A percentile compares a stretch with the other conserved stretches of the same genome.
Conservation (phyloP, 306 rosid species). For the Quercus agrifolia region DNA sequence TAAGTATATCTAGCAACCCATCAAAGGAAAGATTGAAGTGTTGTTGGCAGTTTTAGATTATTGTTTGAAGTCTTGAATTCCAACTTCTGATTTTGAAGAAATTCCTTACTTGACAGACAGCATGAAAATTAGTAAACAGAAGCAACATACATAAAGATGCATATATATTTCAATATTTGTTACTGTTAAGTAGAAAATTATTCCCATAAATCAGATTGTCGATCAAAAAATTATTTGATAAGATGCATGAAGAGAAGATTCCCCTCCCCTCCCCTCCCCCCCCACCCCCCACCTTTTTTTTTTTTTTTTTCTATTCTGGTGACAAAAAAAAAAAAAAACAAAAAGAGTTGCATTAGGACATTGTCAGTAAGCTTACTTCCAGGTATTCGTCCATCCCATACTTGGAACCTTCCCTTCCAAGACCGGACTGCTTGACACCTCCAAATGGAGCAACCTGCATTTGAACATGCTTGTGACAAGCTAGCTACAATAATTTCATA, state of each 20-base stretch:
- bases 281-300: too few relatives aligned
- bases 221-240: neutral
- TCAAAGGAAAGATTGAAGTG: neutral
- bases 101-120: neutral
- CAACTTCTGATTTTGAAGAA: neutral
- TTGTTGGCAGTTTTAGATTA: neutral
- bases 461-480: constrained; percentile 6
- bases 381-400: constrained; percentile 95
- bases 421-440: constrained; percentile 93
- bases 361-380: constrained; percentile 49
- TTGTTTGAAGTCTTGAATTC: neutral
- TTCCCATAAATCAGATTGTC: neutral
- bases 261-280: neutral
- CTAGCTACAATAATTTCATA: constrained; percentile 7
- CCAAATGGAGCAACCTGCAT: constrained; percentile 97
- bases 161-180: neutral
- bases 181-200: neutral
- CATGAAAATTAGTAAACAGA: neutral
- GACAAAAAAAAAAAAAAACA: neutral
- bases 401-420: constrained; percentile 98
- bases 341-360: neutral
- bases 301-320: too few relatives aligned
- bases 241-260: neutral
- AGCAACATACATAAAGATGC: neutral
- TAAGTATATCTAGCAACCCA: neutral